Conservation (phyloP, 192 early-diverging fungal species). For the Backusella macrospora region DNA sequence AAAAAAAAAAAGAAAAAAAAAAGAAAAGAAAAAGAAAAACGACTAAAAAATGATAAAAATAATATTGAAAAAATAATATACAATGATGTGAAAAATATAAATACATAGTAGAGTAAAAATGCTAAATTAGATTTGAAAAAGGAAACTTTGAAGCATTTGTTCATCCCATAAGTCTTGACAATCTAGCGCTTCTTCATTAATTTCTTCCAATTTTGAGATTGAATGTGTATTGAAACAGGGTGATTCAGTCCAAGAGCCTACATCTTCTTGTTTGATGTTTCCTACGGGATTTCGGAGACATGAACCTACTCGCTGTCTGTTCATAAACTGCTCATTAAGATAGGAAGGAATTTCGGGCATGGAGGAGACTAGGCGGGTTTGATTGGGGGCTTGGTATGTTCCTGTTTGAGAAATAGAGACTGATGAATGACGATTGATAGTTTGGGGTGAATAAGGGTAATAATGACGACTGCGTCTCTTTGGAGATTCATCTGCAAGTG, state of each 20-base stretch:
- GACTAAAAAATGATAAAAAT: background rate
- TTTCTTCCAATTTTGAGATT: background rate
- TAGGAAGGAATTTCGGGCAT: constrained; percentile 7
- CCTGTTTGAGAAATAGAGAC: background rate
- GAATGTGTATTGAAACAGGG: background rate
- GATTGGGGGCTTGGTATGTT: background rate
- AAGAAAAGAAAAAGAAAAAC: background rate
- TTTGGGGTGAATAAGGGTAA: constrained; percentile 14
- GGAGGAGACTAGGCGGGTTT: background rate
- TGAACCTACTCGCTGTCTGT: background rate
- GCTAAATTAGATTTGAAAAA: constrained; percentile 10
- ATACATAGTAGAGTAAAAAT: background rate
- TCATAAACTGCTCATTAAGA: constrained; percentile 13
- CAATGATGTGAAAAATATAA: background rate
- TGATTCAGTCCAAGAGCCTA: too few relatives aligned
- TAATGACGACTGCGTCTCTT: background rate
- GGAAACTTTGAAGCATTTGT: constrained; percentile 6
- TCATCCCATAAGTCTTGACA: constrained; percentile 7
- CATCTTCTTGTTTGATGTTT: background rate
- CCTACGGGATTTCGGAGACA: background rate
- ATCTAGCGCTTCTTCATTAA: background rate
- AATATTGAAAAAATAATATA: background rate
- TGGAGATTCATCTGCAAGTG: background rate
- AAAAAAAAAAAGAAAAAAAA: too few relatives aligned
- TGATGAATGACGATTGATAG: background rate